Evolutionary conservation across 2,329 filamentous ascomycete genomes (phyloP).

Genomic region (Colletotrichum orbiculare): DNA sequence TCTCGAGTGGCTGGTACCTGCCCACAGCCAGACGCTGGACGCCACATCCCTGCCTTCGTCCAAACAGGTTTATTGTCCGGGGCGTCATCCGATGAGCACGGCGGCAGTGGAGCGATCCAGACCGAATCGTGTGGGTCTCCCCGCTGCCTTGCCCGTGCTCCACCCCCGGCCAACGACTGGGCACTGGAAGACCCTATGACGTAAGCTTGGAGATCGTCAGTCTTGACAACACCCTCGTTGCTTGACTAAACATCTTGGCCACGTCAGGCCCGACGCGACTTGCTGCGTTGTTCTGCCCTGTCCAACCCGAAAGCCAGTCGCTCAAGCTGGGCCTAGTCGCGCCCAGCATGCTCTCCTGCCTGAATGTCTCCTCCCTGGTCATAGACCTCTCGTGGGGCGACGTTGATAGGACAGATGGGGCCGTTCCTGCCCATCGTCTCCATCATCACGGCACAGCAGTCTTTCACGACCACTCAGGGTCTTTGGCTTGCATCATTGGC

Average conservation of each 20-base stretch:
- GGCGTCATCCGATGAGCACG: conserved; percentile 26
- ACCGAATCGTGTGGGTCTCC: conserved; percentile 1
- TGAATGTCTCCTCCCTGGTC: conserved; percentile 11
- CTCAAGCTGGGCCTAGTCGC: not conserved
- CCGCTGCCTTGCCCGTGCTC: not conserved
- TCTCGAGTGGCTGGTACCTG: conserved; percentile 25
- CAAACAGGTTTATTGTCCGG: conserved; percentile 28
- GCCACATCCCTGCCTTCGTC: conserved; percentile 19
- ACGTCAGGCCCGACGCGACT: conserved; percentile 29
- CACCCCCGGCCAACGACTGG: not conserved
- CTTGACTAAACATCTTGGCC: conserved; percentile 32
- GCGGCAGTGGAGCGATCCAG: not conserved
- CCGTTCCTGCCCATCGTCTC: conserved; percentile 18
- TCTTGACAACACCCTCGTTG: conserved; percentile 21
- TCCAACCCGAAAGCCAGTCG: conserved; percentile 2
- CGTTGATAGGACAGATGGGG: conserved; percentile 17
- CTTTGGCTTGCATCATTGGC: conserved; percentile 34
- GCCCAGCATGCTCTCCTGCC: not conserved
- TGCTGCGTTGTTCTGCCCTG: conserved; percentile 23
- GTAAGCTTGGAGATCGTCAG: conserved; percentile 31
- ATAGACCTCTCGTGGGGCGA: not conserved
- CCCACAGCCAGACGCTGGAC: conserved; percentile 16
- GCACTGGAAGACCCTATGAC: conserved; percentile 25
- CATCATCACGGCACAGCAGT: conserved; percentile 22
- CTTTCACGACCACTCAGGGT: conserved; percentile 24